These are phyloP conservation scores for Aspergillus amoenus DNA, from an alignment of 2,329 filamentous ascomycete species.

Conservation along the genomic window DNA sequence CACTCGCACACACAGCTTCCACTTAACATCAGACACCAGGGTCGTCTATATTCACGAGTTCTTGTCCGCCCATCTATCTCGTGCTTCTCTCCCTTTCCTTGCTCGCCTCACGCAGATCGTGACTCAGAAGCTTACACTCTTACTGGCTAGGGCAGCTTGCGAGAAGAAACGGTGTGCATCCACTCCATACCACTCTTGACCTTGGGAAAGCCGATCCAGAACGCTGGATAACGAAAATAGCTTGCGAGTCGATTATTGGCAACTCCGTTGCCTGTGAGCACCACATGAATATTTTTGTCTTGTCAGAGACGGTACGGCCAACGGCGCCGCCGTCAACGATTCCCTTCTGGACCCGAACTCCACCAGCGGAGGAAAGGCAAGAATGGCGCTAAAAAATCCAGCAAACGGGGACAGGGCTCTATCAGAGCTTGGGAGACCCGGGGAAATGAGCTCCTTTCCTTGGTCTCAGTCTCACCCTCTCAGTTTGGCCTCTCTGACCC, in stretches of 20 bases:
- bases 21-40: background rate
- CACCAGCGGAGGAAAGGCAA: slow-evolving; percentile 1
- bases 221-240: slow-evolving; percentile 2
- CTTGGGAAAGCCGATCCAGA: background rate
- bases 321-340: slow-evolving; percentile 1
- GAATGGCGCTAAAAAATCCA: slow-evolving; percentile 6
- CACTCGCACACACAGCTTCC: background rate
- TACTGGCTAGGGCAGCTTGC: slow-evolving; percentile 1
- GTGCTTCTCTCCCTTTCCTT: background rate
- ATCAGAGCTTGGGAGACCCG: slow-evolving; percentile 11
- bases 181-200: slow-evolving; percentile 1
- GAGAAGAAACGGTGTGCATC: background rate
- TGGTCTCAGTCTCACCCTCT: background rate
- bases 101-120: background rate
- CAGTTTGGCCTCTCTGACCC: background rate
- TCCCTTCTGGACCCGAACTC: slow-evolving; percentile 6
- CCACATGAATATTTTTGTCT: slow-evolving; percentile 2
- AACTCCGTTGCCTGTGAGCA: background rate
- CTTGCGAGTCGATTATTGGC: slow-evolving; percentile 7
- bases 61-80: background rate
- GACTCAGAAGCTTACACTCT: background rate
- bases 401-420: slow-evolving; percentile 15
- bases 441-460: slow-evolving; percentile 11
- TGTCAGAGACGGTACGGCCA: slow-evolving; percentile 5
- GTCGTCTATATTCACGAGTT: background rate